phyloP scores from a whole-genome alignment of 371 early-diverging fungal genomes.

The Mucor mucedo region DNA sequence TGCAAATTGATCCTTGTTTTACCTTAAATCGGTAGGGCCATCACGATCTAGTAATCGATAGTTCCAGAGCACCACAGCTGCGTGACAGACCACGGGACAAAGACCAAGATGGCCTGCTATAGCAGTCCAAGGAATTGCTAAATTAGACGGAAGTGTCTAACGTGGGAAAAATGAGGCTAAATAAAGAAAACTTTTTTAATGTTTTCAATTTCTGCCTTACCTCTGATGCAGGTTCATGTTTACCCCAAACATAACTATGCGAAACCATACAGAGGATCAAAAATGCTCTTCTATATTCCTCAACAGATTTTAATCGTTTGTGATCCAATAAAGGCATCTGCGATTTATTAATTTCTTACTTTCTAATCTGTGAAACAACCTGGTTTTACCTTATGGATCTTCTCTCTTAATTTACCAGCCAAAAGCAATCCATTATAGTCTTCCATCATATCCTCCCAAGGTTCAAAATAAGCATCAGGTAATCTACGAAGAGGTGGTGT shows the following conservation, averaged over 20 bases:
- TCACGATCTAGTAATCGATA: slow-evolving; percentile 78
- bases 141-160: slow-evolving; percentile 74
- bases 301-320: slow-evolving; percentile 55
- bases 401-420: slow-evolving; percentile 75
- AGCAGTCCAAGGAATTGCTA: slow-evolving; percentile 88
- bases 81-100: slow-evolving; percentile 88
- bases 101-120: slow-evolving; percentile 83
- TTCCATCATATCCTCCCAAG: slow-evolving; percentile 89
- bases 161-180: slow-evolving; percentile 37
- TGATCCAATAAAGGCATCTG: slow-evolving; percentile 82
- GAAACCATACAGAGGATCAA: slow-evolving; percentile 86
- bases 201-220: slow-evolving; percentile 37
- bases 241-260: slow-evolving; percentile 93
- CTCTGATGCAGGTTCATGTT: slow-evolving; percentile 77
- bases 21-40: slow-evolving; percentile 77
- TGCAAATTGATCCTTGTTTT: slow-evolving; percentile 7
- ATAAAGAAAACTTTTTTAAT: not conserved
- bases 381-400: slow-evolving; percentile 67
- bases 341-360: not conserved
- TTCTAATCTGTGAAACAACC: slow-evolving; percentile 1
- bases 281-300: slow-evolving; percentile 87
- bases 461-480: slow-evolving; percentile 76
- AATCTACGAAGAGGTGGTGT: slow-evolving; percentile 77
- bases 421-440: slow-evolving; percentile 79
- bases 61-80: slow-evolving; percentile 91